These are phyloP conservation scores for Lathyrus tuberosus DNA, from an alignment of 306 rosid species.

Conservation along the genomic window DNA sequence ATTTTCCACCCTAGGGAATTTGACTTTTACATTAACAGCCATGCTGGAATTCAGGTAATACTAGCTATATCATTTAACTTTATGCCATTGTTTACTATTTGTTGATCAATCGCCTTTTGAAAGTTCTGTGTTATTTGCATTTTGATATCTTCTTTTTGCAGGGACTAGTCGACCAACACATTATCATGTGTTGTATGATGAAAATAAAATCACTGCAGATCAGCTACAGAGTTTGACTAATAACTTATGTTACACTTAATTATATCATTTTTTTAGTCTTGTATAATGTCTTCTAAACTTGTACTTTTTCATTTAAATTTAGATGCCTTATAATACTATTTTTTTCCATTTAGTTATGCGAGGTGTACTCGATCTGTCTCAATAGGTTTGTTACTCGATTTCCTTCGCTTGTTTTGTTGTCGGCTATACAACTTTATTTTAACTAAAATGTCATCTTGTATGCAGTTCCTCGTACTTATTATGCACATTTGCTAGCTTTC, in stretches of 20 bases:
- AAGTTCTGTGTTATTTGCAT: not conserved
- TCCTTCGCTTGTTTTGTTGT: no score
- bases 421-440: not conserved
- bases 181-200: slow-evolving; percentile 50
- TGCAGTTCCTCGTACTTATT: slow-evolving; percentile 55
- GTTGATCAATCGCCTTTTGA: not conserved
- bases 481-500: slow-evolving; percentile 53
- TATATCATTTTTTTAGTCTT: not conserved
- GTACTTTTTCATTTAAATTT: no score
- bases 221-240: slow-evolving; percentile 42
- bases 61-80: no score
- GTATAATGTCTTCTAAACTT: no score
- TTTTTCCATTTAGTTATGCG: no score
- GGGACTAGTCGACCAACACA: slow-evolving; percentile 57
- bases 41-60: no score
- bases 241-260: slow-evolving; percentile 48
- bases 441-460: not conserved
- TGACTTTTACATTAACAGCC: no score
- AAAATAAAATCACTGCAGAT: slow-evolving; percentile 35
- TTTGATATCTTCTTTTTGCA: slow-evolving; percentile 18
- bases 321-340: no score
- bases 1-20: no score
- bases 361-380: no score
- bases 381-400: no score
- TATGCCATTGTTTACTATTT: not conserved